phyloP scores from a whole-genome alignment of 441 rosid genomes.

The Geranium incanum region DNA sequence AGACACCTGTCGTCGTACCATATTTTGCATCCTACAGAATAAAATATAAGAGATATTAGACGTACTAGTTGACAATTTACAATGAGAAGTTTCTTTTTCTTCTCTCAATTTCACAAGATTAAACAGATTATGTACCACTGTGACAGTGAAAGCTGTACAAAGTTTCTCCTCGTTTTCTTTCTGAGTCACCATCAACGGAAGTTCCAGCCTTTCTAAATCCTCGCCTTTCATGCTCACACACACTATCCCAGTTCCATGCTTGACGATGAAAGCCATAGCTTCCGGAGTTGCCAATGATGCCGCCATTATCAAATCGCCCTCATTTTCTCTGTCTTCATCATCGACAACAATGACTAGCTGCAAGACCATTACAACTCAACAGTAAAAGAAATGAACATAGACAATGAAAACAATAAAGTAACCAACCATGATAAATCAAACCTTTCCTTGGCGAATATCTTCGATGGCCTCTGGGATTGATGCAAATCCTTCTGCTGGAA shows the following conservation, averaged over 20 bases:
- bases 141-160: slow-evolving; percentile 49
- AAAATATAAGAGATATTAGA: no score
- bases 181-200: slow-evolving; percentile 50
- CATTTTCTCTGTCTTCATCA: slow-evolving; percentile 67
- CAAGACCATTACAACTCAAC: slow-evolving; percentile 17
- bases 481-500: slow-evolving; percentile 30
- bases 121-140: slow-evolving; percentile 39
- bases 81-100: background rate
- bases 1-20: slow-evolving; percentile 56
- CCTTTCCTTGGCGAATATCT: slow-evolving; percentile 37
- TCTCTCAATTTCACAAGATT: background rate
- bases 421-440: slow-evolving; percentile 6
- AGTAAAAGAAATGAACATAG: background rate
- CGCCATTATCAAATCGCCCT: slow-evolving; percentile 62
- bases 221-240: slow-evolving; percentile 59
- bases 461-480: slow-evolving; percentile 35
- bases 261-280: slow-evolving; percentile 57
- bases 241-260: slow-evolving; percentile 60
- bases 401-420: background rate
- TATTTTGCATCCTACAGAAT: slow-evolving; percentile 41
- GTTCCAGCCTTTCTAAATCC: slow-evolving; percentile 53
- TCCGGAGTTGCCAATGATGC: slow-evolving; percentile 47
- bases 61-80: background rate
- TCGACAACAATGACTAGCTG: slow-evolving; percentile 66
- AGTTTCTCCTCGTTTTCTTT: slow-evolving; percentile 58